Conservation (phyloP, 345 rosid species). For the Gynandropsis gynandra region DNA sequence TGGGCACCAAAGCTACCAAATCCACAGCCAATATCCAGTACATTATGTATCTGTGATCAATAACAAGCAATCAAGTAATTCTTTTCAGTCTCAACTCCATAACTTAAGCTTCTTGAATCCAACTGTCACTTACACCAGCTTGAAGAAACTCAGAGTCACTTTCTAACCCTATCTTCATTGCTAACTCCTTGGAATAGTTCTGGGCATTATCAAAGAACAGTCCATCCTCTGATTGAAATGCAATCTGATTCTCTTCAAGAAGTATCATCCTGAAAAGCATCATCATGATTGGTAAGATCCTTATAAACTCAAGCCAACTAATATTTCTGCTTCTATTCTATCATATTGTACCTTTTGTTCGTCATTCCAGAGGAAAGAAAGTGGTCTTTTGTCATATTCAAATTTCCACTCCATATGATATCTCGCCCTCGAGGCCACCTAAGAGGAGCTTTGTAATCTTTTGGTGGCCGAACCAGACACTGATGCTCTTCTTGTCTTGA, state of each 20-base stretch:
- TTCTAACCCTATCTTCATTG: slow-evolving; percentile 94
- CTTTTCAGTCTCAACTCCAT: slow-evolving; percentile 2
- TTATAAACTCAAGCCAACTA: no score
- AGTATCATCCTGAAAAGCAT: slow-evolving; percentile 76
- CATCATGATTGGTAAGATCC: no score
- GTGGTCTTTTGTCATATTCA: slow-evolving; percentile 89
- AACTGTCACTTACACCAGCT: slow-evolving; percentile 95
- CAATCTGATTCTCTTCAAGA: slow-evolving; percentile 95
- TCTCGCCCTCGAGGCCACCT: slow-evolving; percentile 95
- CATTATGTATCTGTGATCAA: slow-evolving; percentile 64
- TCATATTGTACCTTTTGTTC: slow-evolving; percentile 99
- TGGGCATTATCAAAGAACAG: slow-evolving; percentile 80
- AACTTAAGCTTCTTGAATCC: not conserved
- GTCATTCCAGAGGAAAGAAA: slow-evolving; percentile 96
- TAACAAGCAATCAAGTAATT: no score
- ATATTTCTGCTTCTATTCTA: no score
- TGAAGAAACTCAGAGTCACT: slow-evolving; percentile 78
- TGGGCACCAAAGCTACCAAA: slow-evolving; percentile 98
- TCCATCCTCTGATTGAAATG: slow-evolving; percentile 90
- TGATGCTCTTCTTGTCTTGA: slow-evolving; percentile 36
- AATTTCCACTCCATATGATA: slow-evolving; percentile 94
- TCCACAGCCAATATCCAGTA: slow-evolving; percentile 94
- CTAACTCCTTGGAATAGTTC: slow-evolving; percentile 88
- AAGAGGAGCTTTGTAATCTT: slow-evolving; percentile 85
- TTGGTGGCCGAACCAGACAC: slow-evolving; percentile 88